Percentiles rank a stretch among this genome's conserved stretches.
These are phyloP conservation scores for Cyberlindnera americana DNA, from an alignment of 805 yeast species.

Conservation along the genomic window DNA sequence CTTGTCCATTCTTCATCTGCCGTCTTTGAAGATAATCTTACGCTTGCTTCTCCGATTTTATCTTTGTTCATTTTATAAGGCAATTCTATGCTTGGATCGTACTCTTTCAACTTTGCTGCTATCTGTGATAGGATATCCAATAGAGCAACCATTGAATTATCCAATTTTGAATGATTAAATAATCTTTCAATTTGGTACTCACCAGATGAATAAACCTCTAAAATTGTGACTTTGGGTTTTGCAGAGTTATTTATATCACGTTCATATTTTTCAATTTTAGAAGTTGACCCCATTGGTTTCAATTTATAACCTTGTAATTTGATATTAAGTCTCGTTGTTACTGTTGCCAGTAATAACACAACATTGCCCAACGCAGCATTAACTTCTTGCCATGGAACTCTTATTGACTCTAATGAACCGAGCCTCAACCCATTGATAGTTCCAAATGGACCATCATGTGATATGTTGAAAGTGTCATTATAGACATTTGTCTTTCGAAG, in stretches of 20 bases:
- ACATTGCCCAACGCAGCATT: constrained; percentile 91
- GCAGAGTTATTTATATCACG: constrained; percentile 33
- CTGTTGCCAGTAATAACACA: constrained; percentile 62
- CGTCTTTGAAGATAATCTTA: constrained; percentile 59
- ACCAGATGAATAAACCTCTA: constrained; percentile 57
- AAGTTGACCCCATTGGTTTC: constrained; percentile 81
- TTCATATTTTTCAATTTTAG: constrained; percentile 62
- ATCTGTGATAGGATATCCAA: constrained; percentile 49
- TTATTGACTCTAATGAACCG: constrained; percentile 59
- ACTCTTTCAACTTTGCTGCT: constrained; percentile 32
- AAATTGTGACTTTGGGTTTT: constrained; percentile 34
- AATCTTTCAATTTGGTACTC: constrained; percentile 69
- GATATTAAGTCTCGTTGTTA: constrained; percentile 53
- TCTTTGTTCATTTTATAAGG: constrained; percentile 75
- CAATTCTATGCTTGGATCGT: constrained; percentile 55
- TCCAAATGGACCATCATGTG: constrained; percentile 81
- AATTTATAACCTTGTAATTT: constrained; percentile 57
- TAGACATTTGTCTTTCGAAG: constrained; percentile 77
- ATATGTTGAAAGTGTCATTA: constrained; percentile 77
- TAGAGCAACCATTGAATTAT: constrained; percentile 76
- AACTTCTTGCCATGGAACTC: constrained; percentile 85
- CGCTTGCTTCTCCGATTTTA: constrained; percentile 71
- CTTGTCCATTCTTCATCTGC: constrained; percentile 84
- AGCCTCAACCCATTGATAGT: constrained; percentile 81
- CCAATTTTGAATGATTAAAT: constrained; percentile 72